Evolutionary conservation across 1,284 basidiomycete genomes (phyloP).

Genomic region (Papiliotrema terrestris): DNA sequence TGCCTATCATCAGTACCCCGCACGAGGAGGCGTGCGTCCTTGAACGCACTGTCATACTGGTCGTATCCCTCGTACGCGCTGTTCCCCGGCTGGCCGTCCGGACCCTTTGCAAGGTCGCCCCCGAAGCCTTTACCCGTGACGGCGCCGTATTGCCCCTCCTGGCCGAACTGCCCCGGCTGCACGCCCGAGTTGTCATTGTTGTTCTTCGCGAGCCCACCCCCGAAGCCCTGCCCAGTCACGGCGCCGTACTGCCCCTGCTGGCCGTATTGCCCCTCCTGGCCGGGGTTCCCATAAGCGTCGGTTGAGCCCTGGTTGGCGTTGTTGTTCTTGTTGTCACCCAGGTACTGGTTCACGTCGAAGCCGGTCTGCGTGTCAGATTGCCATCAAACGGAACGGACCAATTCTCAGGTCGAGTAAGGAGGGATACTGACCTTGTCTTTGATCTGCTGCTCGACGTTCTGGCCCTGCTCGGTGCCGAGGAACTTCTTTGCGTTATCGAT

Average conservation of each 20-base stretch:
- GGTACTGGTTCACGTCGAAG: slow-evolving; percentile 7
- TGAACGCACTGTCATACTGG: slow-evolving; percentile 33
- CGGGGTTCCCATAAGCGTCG: slow-evolving; percentile 1
- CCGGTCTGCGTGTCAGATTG: slow-evolving; percentile 6
- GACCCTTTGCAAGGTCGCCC: slow-evolving; percentile 19
- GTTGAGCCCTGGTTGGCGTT: not conserved
- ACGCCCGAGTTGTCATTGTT: slow-evolving; percentile 5
- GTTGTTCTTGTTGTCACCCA: slow-evolving; percentile 4
- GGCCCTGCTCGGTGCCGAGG: slow-evolving; percentile 24
- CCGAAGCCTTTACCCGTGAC: slow-evolving; percentile 25
- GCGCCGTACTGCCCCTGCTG: slow-evolving; percentile 5
- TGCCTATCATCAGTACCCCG: slow-evolving; percentile 17
- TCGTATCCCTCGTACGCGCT: slow-evolving; percentile 30
- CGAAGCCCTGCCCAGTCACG: slow-evolving; percentile 6
- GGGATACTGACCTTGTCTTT: not conserved
- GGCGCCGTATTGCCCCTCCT: slow-evolving; percentile 25
- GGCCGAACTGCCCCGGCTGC: slow-evolving; percentile 19
- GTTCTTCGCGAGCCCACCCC: too few relatives aligned
- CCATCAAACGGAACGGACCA: not conserved
- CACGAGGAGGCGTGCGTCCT: not conserved
- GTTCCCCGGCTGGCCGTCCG: slow-evolving; percentile 7
- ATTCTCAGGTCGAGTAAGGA: not conserved
- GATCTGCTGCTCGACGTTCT: slow-evolving; percentile 21
- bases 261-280: not conserved
- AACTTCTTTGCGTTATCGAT: slow-evolving; percentile 30